phyloP scores from a whole-genome alignment of 768 basidiomycete genomes.

The Vishniacozyma victoriae region DNA sequence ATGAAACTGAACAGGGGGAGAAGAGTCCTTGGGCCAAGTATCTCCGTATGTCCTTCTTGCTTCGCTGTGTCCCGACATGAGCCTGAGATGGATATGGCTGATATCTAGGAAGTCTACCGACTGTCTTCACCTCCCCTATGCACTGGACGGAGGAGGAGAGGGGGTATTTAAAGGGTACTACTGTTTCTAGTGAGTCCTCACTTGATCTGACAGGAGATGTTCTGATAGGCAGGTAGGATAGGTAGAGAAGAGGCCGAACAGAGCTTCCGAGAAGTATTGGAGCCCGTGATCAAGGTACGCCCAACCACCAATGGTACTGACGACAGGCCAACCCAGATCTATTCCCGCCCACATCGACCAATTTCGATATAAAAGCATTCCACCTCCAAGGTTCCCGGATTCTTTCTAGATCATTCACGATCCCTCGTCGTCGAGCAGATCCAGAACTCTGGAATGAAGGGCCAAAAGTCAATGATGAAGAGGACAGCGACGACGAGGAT shows the following conservation, averaged over 20 bases:
- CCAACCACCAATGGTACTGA: constrained; percentile 3
- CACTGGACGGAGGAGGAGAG: constrained; percentile 79
- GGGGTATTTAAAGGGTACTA: constrained; percentile 60
- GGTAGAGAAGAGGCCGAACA: constrained; percentile 75
- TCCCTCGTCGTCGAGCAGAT: constrained; percentile 54
- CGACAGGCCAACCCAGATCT: constrained; percentile 31
- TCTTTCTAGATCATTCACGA: constrained; percentile 83
- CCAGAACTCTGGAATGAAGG: constrained; percentile 39
- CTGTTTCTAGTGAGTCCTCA: neutral
- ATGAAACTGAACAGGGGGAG: constrained; percentile 67
- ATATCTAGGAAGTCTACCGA: constrained; percentile 60
- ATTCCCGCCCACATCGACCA: constrained; percentile 55
- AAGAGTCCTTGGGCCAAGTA: constrained; percentile 67
- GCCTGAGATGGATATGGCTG: neutral
- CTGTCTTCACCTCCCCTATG: constrained; percentile 80
- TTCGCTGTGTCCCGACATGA: neutral
- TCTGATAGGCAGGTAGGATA: constrained; percentile 55
- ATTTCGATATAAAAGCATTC: constrained; percentile 67
- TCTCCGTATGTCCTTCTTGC: constrained; percentile 54
- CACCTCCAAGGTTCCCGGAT: constrained; percentile 89
- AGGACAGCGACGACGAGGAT: constrained; percentile 28
- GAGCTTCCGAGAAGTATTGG: constrained; percentile 61
- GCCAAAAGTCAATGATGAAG: constrained; percentile 11
- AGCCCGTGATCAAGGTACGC: constrained; percentile 66
- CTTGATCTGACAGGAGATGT: neutral